Percentiles rank a stretch among this genome's conserved stretches.
These are phyloP conservation scores for Sarocladiaceae sp. DNA, from an alignment of 2,329 filamentous ascomycete genomes.

Conservation along the genomic window DNA sequence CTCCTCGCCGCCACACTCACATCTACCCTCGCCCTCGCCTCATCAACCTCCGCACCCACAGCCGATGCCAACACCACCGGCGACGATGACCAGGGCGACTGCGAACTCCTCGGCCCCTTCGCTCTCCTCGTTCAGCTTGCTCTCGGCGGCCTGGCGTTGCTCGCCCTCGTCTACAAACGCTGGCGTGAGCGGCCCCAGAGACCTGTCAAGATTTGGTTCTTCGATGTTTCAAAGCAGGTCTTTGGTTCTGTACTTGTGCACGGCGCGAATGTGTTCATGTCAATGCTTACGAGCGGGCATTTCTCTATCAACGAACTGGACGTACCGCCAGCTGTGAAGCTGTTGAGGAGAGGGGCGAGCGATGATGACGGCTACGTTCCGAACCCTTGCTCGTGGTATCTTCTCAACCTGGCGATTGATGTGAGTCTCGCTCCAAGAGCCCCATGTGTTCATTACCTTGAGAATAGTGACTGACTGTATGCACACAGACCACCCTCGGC, in stretches of 20 bases:
- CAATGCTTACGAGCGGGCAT: slow-evolving; percentile 86
- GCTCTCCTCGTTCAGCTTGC: slow-evolving; percentile 86
- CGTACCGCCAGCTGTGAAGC: slow-evolving; percentile 40
- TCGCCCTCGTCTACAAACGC: slow-evolving; percentile 88
- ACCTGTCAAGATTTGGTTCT: slow-evolving; percentile 94
- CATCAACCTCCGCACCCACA: slow-evolving; percentile 17
- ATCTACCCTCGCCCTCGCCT: slow-evolving; percentile 22
- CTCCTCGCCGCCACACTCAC: slow-evolving; percentile 25
- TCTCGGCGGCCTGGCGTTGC: slow-evolving; percentile 75
- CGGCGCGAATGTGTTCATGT: slow-evolving; percentile 91
- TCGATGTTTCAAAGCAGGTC: slow-evolving; percentile 96
- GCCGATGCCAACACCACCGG: slow-evolving; percentile 16
- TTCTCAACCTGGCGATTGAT: slow-evolving; percentile 91
- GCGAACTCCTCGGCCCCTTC: slow-evolving; percentile 83
- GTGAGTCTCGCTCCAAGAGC: slow-evolving; percentile 51
- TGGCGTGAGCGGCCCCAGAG: slow-evolving; percentile 89
- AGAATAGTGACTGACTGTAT: slow-evolving; percentile 6
- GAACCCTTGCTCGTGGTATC: slow-evolving; percentile 95
- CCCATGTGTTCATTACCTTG: neutral
- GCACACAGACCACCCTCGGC: slow-evolving; percentile 80
- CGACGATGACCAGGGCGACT: slow-evolving; percentile 64
- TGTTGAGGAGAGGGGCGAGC: slow-evolving; percentile 37
- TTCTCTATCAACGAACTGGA: slow-evolving; percentile 36
- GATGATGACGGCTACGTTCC: slow-evolving; percentile 59
- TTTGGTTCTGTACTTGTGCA: slow-evolving; percentile 90